Base-by-base conservation (phyloP, 495 filamentous ascomycete genomes). In the Podospora sp. region DNA sequence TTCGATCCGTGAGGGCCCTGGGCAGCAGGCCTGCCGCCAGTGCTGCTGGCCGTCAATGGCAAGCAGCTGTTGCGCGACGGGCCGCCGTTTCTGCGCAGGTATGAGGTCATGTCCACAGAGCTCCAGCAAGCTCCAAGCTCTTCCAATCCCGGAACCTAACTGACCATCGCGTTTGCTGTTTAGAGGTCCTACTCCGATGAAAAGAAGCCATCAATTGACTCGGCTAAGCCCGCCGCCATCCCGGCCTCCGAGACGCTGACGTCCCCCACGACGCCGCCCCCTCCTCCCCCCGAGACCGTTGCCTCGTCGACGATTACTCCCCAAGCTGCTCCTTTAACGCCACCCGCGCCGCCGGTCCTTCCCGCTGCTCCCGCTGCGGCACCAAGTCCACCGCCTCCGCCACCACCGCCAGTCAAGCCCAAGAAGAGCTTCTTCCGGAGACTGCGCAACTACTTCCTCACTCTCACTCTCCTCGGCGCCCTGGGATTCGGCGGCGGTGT, bases 401-500 rank as follows among this genome's bases (percentile, higher is more conserved):
- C 73, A 51, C 83, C 88, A 2, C 72, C 82, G 20, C 72, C 82
- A 61, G 79, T 85, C 2, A 79, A 83, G 60, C 78, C 77, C 67
- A 96, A 91, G 78, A 86, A 85, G 73, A 86, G 93, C 40, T 89
- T 91, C 70, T 89, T 96, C 80, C 86, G 91, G 66, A 85, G 89
- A 65, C 73, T 83, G 65, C 78, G 79, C 70, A 87, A 84, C 66
- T 92, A 91, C 76, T 74, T 97, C 36, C 73, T 91, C 52, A 88
- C 88, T 55, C 72, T 97, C 60, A 80, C 92, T 57, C 75, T 97
- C 35, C 84, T 96, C 9, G 85, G 89, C 49, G 88, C 85, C 7
- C 73, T 96, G 18, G 88, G 89, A 33, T 99, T 97, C 68, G 94
- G 87, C 65, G 93, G 92, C 66, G 92, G 94, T 57, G 87, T 97